Evolutionary conservation across 148 eudicot genomes (phyloP).

Genomic region (Suaeda aralocaspica): DNA sequence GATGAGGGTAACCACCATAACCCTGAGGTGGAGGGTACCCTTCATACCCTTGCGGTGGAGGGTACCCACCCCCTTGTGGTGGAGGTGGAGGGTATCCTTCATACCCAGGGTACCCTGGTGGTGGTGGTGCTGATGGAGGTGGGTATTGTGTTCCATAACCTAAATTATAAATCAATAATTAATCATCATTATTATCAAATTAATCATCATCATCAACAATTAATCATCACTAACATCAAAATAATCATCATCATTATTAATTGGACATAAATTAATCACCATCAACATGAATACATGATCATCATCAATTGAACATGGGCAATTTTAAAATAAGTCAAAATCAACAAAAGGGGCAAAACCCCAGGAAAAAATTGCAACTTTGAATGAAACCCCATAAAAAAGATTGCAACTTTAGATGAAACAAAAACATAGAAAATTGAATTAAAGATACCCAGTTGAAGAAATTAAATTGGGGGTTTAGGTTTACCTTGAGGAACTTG

Average conservation of each 20-base stretch:
- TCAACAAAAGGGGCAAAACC: no score
- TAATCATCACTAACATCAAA: not conserved
- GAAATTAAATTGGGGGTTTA: not conserved
- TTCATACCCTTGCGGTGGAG: conserved; percentile 39
- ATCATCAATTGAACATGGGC: not conserved
- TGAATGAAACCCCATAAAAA: not conserved
- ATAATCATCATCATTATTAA: not conserved
- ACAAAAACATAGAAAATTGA: not conserved
- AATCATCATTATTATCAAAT: conserved; percentile 1
- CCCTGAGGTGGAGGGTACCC: conserved; percentile 46
- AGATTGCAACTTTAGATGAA: not conserved
- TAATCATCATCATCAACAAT: not conserved
- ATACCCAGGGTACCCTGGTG: conserved; percentile 39
- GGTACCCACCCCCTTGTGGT: conserved; percentile 40
- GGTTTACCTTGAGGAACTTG: conserved; percentile 12
- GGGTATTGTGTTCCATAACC: conserved; percentile 42
- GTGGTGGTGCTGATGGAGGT: conserved; percentile 41
- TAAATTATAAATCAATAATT: no score
- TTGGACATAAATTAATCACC: not conserved
- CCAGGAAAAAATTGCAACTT: no score
- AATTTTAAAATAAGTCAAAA: no score
- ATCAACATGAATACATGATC: not conserved
- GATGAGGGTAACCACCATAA: conserved; percentile 37
- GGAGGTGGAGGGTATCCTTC: conserved; percentile 33
- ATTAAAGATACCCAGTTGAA: not conserved